Base-by-base conservation (phyloP, 2,329 filamentous ascomycete species). In the Thermothelomyces thermophilus region DNA sequence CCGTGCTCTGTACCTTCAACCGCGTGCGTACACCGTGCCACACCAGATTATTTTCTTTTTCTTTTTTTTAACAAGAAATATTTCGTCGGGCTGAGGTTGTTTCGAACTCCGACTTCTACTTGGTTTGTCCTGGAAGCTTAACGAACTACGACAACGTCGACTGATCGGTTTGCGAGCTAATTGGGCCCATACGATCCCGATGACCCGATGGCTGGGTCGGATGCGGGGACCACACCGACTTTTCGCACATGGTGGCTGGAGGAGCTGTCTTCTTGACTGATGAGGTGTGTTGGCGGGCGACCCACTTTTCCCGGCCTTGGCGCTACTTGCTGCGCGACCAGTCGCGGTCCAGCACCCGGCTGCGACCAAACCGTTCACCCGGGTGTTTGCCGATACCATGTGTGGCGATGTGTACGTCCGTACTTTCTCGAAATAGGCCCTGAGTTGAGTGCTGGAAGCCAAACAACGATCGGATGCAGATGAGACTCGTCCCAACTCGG, bases 181-280 rank as follows among this genome's bases (percentile, higher is more conserved):
- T 44, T 39, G 48, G 36, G 19, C 19, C 20, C n/a, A 28, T 41
- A 35, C 35, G 36, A 46, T 34, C n/a, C 30, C 17, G 41, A 34
- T 30, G 24, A 19, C 17, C 26, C 36, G 50, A 48, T 56, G 55
- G 46, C 48, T 51, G 41, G 50, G 16, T 20, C 14, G 41, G 28
- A 28, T 20, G 35, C n/a, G 20, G 41, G 50, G 51, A 46, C 52
- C 57, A 60, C 58, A 60, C 58, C 58, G 58, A 60, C 58, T 58
- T 60, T 60, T 60, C 47, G 53, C 53, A 48, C 45, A n/a, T 58
- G 51, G 51, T 51, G 55, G 50, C 50, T 57, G 55, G 57, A 51
- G 53, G 56, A 52, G 43, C 37, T 37, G 39, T 19, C 40, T 43
- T 50, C 34, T 33, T 48, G 26, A 19, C 36, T 16, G 30, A 41